phyloP scores from a whole-genome alignment of 495 filamentous ascomycete species.

The Aspergillus conjunctus region DNA sequence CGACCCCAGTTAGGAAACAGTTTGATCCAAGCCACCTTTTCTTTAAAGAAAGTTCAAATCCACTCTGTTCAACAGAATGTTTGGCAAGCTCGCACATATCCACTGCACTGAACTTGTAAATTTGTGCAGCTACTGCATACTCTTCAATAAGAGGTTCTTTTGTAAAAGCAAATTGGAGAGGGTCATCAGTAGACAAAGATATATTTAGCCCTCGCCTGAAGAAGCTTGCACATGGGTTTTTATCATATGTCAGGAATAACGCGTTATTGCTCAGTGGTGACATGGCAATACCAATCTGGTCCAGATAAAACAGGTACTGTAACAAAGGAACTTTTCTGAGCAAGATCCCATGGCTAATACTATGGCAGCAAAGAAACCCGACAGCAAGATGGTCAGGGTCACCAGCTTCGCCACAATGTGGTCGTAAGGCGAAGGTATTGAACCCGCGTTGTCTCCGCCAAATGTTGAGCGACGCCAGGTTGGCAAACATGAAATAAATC shows the following conservation, averaged over 20 bases:
- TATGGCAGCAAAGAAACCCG: conserved; percentile 91
- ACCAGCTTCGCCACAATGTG: conserved; percentile 95
- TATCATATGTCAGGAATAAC: conserved; percentile 92
- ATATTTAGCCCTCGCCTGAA: conserved; percentile 95
- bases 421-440: conserved; percentile 91
- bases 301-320: conserved; percentile 97
- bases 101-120: conserved; percentile 94
- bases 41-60: conserved; percentile 87
- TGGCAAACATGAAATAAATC: conserved; percentile 96
- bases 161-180: conserved; percentile 96
- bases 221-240: conserved; percentile 93
- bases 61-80: conserved; percentile 91
- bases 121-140: conserved; percentile 96
- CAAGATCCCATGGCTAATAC: conserved; percentile 93
- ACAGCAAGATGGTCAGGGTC: conserved; percentile 95
- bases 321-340: conserved; percentile 91
- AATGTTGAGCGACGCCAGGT: conserved; percentile 87
- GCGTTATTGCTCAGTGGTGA: conserved; percentile 98
- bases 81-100: conserved; percentile 99
- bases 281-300: conserved; percentile 98
- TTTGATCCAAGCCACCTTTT: conserved; percentile 82
- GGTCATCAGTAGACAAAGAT: conserved; percentile 94
- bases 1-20: conserved; percentile 70
- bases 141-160: conserved; percentile 98
- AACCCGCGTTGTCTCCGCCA: conserved; percentile 91